Base-by-base conservation (phyloP, 2,329 filamentous ascomycete genomes). In the Exophiala xenobiotica region DNA sequence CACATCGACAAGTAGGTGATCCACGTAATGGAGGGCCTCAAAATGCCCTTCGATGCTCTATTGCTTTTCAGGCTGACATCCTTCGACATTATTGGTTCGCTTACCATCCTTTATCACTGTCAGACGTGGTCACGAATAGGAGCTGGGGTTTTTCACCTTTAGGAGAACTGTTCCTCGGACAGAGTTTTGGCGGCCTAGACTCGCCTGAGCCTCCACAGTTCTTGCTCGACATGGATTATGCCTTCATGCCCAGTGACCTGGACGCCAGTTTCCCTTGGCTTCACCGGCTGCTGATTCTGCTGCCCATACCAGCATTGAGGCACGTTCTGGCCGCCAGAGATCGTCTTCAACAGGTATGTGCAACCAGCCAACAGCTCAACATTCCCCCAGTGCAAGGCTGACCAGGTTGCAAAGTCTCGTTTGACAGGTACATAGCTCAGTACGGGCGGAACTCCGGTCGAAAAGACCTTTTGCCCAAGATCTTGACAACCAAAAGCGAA, bases 41-140 rank as follows among this genome's bases (percentile, higher is more conserved):
- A 35, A 18, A 20, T 31, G 35, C 42, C 23, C 33, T 11, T 31
- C 11, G 27, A 45, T 49, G 40, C 45, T 53, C 3, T 22, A 35
- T 6, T 26, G 31, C 27, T 31, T 14, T 56, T 56, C 41, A 43
- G 53, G 18, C 42, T 49, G 18, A 37, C 46, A 6, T 46, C 53
- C 11, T 52, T 56, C 27, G 53, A 56, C 26, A 23, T 56, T 38
- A 46, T 53, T 29, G 53, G 53, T 46, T 38, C 16, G 40, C 26
- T 27, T 27, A 7, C 26, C 12, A 27, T 27, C 12, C 7, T 27
- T 6, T 27, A 27, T 27, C 6, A n/a, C n/a, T n/a, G n/a, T n/a
- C n/a, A n/a, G n/a, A n/a, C n/a, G n/a, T n/a, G n/a, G n/a, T n/a
- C n/a, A n/a, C n/a, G n/a, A n/a, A n/a, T n/a, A n/a, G 33, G 33